phyloP scores from a whole-genome alignment of 495 filamentous ascomycete species.

The Tetracladium marchalianum region DNA sequence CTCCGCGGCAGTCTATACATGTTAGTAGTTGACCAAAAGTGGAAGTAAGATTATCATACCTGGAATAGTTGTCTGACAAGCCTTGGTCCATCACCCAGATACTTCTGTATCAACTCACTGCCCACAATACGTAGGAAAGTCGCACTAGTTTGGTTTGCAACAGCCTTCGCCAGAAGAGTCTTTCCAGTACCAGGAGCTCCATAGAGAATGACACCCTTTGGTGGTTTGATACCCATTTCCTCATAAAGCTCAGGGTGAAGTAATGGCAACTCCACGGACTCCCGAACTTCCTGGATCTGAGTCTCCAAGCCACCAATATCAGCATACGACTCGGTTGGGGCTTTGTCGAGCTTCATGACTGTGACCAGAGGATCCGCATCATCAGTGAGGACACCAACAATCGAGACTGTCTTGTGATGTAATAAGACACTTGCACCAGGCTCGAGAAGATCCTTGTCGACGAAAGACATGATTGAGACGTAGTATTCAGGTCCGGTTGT shows the following conservation, averaged over 20 bases:
- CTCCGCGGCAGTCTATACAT: conserved; percentile 69
- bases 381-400: conserved; percentile 94
- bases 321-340: conserved; percentile 94
- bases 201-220: conserved; percentile 99
- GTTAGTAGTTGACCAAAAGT: conserved; percentile 4
- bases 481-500: conserved; percentile 98
- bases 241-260: conserved; percentile 97
- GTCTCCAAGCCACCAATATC: conserved; percentile 94
- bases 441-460: conserved; percentile 97
- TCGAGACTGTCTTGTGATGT: conserved; percentile 96
- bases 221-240: conserved; percentile 99
- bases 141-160: conserved; percentile 96
- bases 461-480: conserved; percentile 99
- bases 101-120: conserved; percentile 97
- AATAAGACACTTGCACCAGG: conserved; percentile 91
- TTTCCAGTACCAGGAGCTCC: conserved; percentile 96
- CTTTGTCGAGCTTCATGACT: conserved; percentile 99
- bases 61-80: conserved; percentile 97
- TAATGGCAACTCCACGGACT: conserved; percentile 91
- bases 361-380: conserved; percentile 93
- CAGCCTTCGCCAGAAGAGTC: conserved; percentile 92
- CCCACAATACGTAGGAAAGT: conserved; percentile 98
- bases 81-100: conserved; percentile 90
- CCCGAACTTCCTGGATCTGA: conserved; percentile 96
- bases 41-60: conserved; percentile 24